A percentile compares a stretch with the other conserved stretches of the same genome.
Conservation (phyloP, 495 filamentous ascomycete species). For the Tetracladium setigerum region DNA sequence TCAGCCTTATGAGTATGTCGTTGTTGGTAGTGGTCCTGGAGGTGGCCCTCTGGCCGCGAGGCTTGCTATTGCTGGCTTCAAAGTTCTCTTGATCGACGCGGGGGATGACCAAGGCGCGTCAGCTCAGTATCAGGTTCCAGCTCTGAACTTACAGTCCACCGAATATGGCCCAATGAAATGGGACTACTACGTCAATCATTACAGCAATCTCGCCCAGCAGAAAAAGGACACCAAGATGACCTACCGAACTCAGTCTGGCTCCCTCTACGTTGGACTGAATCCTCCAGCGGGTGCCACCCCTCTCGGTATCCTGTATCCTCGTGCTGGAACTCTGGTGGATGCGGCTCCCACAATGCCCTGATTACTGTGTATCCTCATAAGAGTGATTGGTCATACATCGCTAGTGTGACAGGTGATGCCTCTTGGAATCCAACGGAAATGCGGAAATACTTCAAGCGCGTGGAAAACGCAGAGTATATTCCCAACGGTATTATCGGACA, state of each 20-base stretch:
- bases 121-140: slow-evolving; percentile 23
- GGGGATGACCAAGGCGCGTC: slow-evolving; percentile 48
- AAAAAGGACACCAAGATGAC: slow-evolving; percentile 34
- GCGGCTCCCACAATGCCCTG: slow-evolving; percentile 37
- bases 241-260: slow-evolving; percentile 33
- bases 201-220: slow-evolving; percentile 30
- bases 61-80: slow-evolving; percentile 50
- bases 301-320: slow-evolving; percentile 38
- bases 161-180: slow-evolving; percentile 32
- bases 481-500: slow-evolving; percentile 36
- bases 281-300: slow-evolving; percentile 31
- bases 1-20: slow-evolving; percentile 52
- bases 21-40: slow-evolving; percentile 57
- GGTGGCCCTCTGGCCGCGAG: slow-evolving; percentile 54
- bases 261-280: slow-evolving; percentile 29
- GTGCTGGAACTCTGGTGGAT: slow-evolving; percentile 37
- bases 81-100: slow-evolving; percentile 53
- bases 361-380: slow-evolving; percentile 34
- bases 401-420: slow-evolving; percentile 28
- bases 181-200: slow-evolving; percentile 34
- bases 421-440: slow-evolving; percentile 34
- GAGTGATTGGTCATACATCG: slow-evolving; percentile 38
- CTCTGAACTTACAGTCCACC: slow-evolving; percentile 27
- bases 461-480: slow-evolving; percentile 49
- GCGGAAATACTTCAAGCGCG: slow-evolving; percentile 36